A percentile compares a stretch with the other conserved stretches of the same genome.
Evolutionary conservation across 192 early-diverging fungal genomes (phyloP).

Genomic region (Coemansia sp.): DNA sequence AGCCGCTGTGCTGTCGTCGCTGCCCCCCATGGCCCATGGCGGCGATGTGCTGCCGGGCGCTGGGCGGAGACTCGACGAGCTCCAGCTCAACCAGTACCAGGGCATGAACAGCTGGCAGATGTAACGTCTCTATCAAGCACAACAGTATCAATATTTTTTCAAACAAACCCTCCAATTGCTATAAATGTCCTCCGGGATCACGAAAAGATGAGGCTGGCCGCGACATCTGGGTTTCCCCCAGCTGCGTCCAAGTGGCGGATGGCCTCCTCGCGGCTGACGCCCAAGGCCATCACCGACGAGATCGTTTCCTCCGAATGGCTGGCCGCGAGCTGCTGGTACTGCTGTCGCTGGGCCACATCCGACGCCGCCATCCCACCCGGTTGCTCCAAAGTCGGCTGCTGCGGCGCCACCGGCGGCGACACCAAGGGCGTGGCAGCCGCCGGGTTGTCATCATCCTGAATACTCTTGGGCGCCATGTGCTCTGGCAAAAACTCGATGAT

Average conservation of each 20-base stretch:
- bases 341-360: constrained; percentile 10
- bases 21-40: constrained; percentile 28
- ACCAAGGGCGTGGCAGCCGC: not conserved
- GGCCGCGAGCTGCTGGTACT: constrained; percentile 35
- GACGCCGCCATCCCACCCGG: constrained; percentile 2
- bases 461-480: constrained; percentile 79
- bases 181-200: not conserved
- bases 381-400: not conserved
- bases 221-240: constrained; percentile 84
- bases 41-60: constrained; percentile 11
- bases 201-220: constrained; percentile 81
- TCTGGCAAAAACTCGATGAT: constrained; percentile 86
- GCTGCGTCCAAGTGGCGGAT: constrained; percentile 73
- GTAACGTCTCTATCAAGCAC: constrained; percentile 6
- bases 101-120: constrained; percentile 30
- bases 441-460: constrained; percentile 33
- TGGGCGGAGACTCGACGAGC: constrained; percentile 23
- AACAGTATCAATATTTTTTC: too few relatives aligned
- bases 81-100: constrained; percentile 38
- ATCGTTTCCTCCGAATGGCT: constrained; percentile 63
- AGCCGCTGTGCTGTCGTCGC: constrained; percentile 4
- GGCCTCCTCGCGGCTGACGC: constrained; percentile 75
- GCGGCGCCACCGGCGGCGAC: constrained; percentile 11
- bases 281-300: constrained; percentile 70
- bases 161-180: too few relatives aligned